Percentiles rank a stretch among this genome's conserved stretches.
These are phyloP conservation scores for Blastobotrys parvus DNA, from an alignment of 805 yeast genomes.

Conservation along the genomic window DNA sequence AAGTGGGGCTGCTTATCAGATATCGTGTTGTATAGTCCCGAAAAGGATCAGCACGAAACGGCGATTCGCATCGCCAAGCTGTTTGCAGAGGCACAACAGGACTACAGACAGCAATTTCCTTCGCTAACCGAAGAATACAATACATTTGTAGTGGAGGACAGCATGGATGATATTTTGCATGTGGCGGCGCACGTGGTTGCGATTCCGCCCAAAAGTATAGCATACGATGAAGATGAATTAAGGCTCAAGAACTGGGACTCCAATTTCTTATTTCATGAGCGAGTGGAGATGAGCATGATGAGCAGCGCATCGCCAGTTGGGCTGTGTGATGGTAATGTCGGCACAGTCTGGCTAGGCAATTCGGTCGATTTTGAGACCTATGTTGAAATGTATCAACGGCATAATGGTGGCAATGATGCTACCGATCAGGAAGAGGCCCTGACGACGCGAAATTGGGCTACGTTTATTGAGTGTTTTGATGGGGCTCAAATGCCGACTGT, in stretches of 20 bases:
- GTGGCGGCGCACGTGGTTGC: conserved; percentile 20
- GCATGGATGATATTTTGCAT: conserved; percentile 13
- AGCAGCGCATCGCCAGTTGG: conserved; percentile 61
- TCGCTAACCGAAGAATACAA: conserved; percentile 7
- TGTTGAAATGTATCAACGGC: conserved; percentile 7
- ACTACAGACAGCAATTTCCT: background rate
- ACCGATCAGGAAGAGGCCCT: conserved; percentile 8
- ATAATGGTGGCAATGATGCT: background rate
- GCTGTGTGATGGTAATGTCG: conserved; percentile 3
- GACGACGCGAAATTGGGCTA: conserved; percentile 24
- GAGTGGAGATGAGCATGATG: conserved; percentile 76
- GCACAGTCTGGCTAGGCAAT: conserved; percentile 75
- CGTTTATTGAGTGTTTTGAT: conserved; percentile 29
- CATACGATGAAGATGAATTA: conserved; percentile 16
- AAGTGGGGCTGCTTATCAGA: conserved; percentile 69
- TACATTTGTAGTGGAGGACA: conserved; percentile 16
- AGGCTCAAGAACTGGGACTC: conserved; percentile 26
- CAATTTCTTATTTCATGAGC: conserved; percentile 63
- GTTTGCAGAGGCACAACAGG: conserved; percentile 11
- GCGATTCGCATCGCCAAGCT: conserved; percentile 4
- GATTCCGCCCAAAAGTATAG: conserved; percentile 14
- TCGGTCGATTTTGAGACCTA: conserved; percentile 46
- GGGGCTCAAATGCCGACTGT: conserved; percentile 20
- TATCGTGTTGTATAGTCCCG: conserved; percentile 63
- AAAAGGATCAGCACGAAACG: conserved; percentile 12